These are phyloP conservation scores for Aspergillus hiratsukae DNA, from an alignment of 2,329 filamentous ascomycete species.

Conservation along the genomic window DNA sequence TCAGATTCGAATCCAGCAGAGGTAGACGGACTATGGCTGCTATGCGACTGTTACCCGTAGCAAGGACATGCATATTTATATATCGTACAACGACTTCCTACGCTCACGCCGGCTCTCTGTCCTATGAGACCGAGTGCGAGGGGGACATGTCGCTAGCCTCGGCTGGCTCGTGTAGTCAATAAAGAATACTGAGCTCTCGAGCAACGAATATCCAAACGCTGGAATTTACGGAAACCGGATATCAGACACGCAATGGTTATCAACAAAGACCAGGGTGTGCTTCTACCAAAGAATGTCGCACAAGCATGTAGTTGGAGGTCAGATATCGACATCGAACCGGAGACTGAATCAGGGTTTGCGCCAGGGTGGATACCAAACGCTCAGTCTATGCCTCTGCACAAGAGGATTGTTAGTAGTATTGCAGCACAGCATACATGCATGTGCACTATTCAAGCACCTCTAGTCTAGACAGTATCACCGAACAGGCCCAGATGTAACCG, in stretches of 20 bases:
- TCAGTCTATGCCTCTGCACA: background rate
- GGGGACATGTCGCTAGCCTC: no score
- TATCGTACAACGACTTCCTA: background rate
- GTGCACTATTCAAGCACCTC: background rate
- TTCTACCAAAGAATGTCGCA: background rate
- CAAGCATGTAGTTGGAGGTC: background rate
- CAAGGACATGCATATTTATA: background rate
- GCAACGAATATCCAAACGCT: background rate
- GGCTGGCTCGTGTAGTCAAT: no score
- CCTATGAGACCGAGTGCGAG: background rate
- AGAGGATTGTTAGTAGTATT: background rate
- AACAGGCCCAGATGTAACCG: background rate
- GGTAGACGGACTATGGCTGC: background rate
- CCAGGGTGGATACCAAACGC: background rate
- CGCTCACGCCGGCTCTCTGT: background rate
- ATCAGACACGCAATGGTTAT: background rate
- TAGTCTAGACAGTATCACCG: background rate
- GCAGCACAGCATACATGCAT: background rate
- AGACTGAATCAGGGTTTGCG: background rate
- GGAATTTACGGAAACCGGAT: background rate
- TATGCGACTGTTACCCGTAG: background rate
- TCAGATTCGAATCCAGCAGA: background rate
- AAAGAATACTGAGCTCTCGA: background rate
- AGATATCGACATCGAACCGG: background rate
- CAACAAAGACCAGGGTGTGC: background rate